Evolutionary conservation across 345 rosid species (phyloP), one percentile per base, ranked within the genome.

Genomic region (Trapa incisa): DNA sequence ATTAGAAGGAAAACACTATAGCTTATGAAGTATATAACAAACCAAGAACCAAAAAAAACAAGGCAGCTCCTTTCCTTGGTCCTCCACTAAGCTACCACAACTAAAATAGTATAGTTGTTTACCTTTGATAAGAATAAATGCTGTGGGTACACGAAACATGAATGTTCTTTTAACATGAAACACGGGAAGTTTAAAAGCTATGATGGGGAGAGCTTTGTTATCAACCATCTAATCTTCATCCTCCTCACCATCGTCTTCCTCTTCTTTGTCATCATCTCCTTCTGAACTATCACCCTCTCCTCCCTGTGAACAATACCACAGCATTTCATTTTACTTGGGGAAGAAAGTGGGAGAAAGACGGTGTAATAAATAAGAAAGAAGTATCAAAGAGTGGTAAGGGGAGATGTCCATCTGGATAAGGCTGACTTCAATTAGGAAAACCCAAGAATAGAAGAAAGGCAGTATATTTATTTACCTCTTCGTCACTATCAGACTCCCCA

Each of bases 401-500:
- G 43, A 41, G 43, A 41, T 3, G 57, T 17, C 22, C 6, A 17
- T 52, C 16, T 52, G 57, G 57, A 52, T 3, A 52, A 52, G 57
- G 17, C 29, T 11, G 22, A 3, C 29, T 17, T n/a, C 33, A 29
- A 54, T 54, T 17, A 14, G 5, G 22, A 22, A 50, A 50, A 22
- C 56, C n/a, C 56, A 50, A 1, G 15, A 52, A 52, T 52, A 17
- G 57, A 52, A 14, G 32, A 15, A 7, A 52, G 57, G 1, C 0
- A 7, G 29, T 17, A 17, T 17, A 8, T 41, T 41, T 41, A 41
- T 15, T 22, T 83, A 83, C 87, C 89, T 83, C 89, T 71, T 85
- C 86, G 32, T 83, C 88, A 64, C 50, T 64, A n/a, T 64, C 67
- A 9, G 41, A 14, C 60, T 74, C 87, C 70, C 81, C 87, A 39